Evolutionary conservation across 768 basidiomycete genomes (phyloP), one percentile per base, ranked within the genome.

Genomic region (Myochromella boudieri): DNA sequence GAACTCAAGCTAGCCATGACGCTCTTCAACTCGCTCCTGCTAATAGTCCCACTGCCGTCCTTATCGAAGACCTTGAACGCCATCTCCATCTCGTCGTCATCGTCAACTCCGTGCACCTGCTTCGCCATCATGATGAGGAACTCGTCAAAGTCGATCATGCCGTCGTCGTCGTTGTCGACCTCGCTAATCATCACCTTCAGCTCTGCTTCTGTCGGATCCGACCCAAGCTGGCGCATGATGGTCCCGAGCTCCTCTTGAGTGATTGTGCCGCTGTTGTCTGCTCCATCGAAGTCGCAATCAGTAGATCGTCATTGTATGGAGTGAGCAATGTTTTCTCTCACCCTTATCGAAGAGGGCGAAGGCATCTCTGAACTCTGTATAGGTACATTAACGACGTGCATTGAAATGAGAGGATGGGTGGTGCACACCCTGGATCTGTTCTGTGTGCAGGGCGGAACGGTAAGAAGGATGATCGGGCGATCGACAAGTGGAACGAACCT

Each of bases 1-100:
- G 43, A 59, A 91, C 94, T 87, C 48, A 97, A 80, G 70, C 88
- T 93, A 54, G 81, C 87, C 92, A 98, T 95, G 63, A 97, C 91
- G 63, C 93, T 88, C 63, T 88, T 78, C 67, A 97, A 68, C 74
- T 98, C 95, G 1, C 87, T 85, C 3, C 87, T 85, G 36, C 81
- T 86, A 74, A 98, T 97, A 66, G 74, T 87, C 17, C 94, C 95
- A 59, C 91, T 94, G 9, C 88, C 87, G 61, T 98, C 92, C 79
- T 92, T 95, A 72, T 98, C 95, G 60, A 97, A 97, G 42, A 94
- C 68, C 51, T 69, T 68, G 63, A 79, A 77, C 10, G 76, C 73
- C 62, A 71, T 64, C 58, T 70, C 66, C 46, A 76, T 66, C 58
- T 77, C 75, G 54, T 74, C 71, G 48, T 74, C 74, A 45, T 66